phyloP scores from a whole-genome alignment of 768 basidiomycete species.

The Mrakia blollopis region DNA sequence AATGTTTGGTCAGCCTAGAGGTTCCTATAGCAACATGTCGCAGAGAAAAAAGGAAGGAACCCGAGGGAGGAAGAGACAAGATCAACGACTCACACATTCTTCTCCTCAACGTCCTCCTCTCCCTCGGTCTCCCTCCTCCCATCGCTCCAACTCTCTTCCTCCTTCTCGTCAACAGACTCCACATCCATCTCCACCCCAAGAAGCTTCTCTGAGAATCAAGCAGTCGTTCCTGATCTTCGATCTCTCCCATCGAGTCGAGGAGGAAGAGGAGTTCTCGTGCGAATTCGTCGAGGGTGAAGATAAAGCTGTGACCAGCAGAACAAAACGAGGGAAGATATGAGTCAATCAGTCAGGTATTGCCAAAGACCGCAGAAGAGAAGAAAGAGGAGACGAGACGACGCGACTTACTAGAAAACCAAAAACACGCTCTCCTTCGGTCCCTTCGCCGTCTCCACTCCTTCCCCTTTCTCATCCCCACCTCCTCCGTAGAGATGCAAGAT shows the following conservation, averaged over 20 bases:
- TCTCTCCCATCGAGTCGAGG: conserved; percentile 73
- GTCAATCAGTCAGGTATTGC: no score
- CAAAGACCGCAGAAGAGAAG: no score
- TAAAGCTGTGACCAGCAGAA: conserved; percentile 58
- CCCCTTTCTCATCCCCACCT: not conserved
- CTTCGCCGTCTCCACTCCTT: not conserved
- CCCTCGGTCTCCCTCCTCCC: not conserved
- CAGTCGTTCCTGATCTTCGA: conserved; percentile 40
- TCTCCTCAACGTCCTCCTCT: conserved; percentile 39
- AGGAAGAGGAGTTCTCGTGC: conserved; percentile 73
- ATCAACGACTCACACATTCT: conserved; percentile 38
- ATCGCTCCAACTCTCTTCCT: not conserved
- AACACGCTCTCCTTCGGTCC: conserved; percentile 70
- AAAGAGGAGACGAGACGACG: not conserved
- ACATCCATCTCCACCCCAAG: conserved; percentile 7
- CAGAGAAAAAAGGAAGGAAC: not conserved
- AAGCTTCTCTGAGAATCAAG: not conserved
- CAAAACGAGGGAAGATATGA: not conserved
- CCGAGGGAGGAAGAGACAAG: not conserved
- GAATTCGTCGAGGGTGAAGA: conserved; percentile 95
- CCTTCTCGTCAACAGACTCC: not conserved
- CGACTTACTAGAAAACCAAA: conserved; percentile 79
- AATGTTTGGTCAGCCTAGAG: no score
- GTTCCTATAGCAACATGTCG: not conserved
- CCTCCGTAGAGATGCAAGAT: conserved; percentile 29